A percentile compares a stretch with the other conserved stretches of the same genome.
Conservation (phyloP, 208 protist species). For the Acanthamoeba royreba region DNA sequence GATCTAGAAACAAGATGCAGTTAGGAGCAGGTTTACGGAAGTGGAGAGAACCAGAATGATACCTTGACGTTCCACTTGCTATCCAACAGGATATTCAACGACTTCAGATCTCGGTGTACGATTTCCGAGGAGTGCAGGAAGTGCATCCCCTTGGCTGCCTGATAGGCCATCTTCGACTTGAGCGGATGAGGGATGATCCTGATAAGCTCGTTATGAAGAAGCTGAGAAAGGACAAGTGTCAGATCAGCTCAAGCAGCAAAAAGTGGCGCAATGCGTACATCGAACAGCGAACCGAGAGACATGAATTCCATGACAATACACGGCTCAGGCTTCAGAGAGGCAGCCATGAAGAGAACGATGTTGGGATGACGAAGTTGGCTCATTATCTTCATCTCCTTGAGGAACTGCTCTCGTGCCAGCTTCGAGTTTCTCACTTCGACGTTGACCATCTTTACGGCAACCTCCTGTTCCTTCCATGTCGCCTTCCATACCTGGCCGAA, state of each 20-base stretch:
- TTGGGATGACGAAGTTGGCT: slow-evolving; percentile 64
- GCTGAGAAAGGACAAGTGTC: neutral
- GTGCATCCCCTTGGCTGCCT: slow-evolving; percentile 47
- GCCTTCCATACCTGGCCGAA: slow-evolving; percentile 22
- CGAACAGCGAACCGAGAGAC: neutral
- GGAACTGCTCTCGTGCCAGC: neutral
- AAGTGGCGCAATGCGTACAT: neutral
- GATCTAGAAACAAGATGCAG: neutral
- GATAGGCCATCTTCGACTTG: slow-evolving; percentile 15
- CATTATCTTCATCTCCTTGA: slow-evolving; percentile 65
- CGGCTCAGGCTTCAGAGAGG: neutral
- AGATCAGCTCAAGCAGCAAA: neutral
- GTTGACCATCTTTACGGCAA: slow-evolving; percentile 52
- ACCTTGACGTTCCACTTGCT: slow-evolving; percentile 18
- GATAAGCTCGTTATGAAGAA: slow-evolving; percentile 14
- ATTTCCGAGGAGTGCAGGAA: slow-evolving; percentile 32
- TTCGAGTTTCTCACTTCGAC: neutral
- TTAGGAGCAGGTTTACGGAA: slow-evolving; percentile 16
- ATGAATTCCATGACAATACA: slow-evolving; percentile 45
- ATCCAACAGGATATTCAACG: slow-evolving; percentile 4
- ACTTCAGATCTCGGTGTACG: slow-evolving; percentile 39
- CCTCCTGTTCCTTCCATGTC: neutral
- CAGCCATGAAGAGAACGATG: slow-evolving; percentile 65
- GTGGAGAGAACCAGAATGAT: neutral
- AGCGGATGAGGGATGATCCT: neutral